These are phyloP conservation scores for Neonectria neomacrospora DNA, from an alignment of 2,329 filamentous ascomycete genomes.

Conservation along the genomic window DNA sequence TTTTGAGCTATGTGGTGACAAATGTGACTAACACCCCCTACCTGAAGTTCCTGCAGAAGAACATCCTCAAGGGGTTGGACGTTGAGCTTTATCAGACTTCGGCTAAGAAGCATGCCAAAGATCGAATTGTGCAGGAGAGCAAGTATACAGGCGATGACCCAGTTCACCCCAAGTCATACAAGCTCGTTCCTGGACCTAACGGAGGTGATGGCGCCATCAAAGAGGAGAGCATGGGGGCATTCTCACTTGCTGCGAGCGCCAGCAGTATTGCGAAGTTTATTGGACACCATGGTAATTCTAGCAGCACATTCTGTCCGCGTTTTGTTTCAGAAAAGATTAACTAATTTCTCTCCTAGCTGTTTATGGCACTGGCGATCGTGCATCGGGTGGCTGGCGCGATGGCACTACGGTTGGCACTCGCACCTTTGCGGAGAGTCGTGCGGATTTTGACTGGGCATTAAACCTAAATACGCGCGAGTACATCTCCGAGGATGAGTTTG, in stretches of 20 bases:
- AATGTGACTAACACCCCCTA: slow-evolving; percentile 32
- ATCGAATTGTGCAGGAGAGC: slow-evolving; percentile 34
- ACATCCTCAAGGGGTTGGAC: slow-evolving; percentile 27
- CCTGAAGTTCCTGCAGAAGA: slow-evolving; percentile 28
- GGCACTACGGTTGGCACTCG: slow-evolving; percentile 27
- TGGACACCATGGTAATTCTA: slow-evolving; percentile 20
- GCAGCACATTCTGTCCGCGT: no score
- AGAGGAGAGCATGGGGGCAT: slow-evolving; percentile 30
- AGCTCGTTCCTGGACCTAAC: slow-evolving; percentile 15
- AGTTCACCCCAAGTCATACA: neutral
- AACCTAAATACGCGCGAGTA: slow-evolving; percentile 33
- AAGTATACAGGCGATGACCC: slow-evolving; percentile 20
- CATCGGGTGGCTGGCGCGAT: slow-evolving; percentile 8
- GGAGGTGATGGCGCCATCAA: slow-evolving; percentile 36
- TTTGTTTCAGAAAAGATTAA: neutral
- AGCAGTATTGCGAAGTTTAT: slow-evolving; percentile 28
- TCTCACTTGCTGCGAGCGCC: slow-evolving; percentile 32
- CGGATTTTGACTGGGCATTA: slow-evolving; percentile 27
- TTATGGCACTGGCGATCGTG: slow-evolving; percentile 14
- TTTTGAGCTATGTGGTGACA: slow-evolving; percentile 29
- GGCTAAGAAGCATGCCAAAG: slow-evolving; percentile 13
- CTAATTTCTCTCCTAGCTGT: slow-evolving; percentile 11
- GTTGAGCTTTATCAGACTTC: slow-evolving; percentile 27
- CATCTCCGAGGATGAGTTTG: slow-evolving; percentile 14
- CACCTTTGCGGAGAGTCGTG: slow-evolving; percentile 7